Conservation (phyloP, 495 filamentous ascomycete species). For the Cercophora samala region DNA sequence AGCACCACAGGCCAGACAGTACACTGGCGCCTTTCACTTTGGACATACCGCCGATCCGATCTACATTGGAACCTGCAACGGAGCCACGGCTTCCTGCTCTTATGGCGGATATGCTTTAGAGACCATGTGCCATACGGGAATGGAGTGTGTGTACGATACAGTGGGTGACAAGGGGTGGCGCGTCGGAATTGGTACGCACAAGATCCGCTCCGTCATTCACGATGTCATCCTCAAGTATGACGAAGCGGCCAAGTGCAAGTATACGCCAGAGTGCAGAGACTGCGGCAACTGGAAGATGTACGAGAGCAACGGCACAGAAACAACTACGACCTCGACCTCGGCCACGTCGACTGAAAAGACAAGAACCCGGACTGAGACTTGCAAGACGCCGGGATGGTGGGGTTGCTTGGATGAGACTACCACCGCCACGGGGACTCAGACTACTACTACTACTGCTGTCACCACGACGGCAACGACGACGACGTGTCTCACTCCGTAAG, state of each 20-base stretch:
- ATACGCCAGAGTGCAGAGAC: conserved; percentile 76
- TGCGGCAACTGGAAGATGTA: conserved; percentile 94
- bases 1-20: conserved; percentile 63
- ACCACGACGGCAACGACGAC: conserved; percentile 47
- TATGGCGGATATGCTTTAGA: conserved; percentile 95
- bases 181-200: conserved; percentile 78
- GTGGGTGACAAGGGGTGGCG: conserved; percentile 88
- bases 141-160: conserved; percentile 85
- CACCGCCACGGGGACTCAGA: conserved; percentile 45
- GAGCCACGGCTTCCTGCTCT: conserved; percentile 79
- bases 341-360: conserved; percentile 56
- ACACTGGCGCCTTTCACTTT: conserved; percentile 85
- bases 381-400: conserved; percentile 85
- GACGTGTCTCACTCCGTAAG: conserved; percentile 55
- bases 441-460: conserved; percentile 43
- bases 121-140: conserved; percentile 82
- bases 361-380: conserved; percentile 74
- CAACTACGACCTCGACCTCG: conserved; percentile 59
- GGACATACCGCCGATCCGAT: conserved; percentile 95
- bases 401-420: conserved; percentile 65
- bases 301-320: conserved; percentile 78
- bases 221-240: conserved; percentile 84
- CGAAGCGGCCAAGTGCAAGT: conserved; percentile 66
- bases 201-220: conserved; percentile 76
- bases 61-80: conserved; percentile 91